phyloP scores from a whole-genome alignment of 1,284 basidiomycete genomes.

The Naganishia liquefaciens region DNA sequence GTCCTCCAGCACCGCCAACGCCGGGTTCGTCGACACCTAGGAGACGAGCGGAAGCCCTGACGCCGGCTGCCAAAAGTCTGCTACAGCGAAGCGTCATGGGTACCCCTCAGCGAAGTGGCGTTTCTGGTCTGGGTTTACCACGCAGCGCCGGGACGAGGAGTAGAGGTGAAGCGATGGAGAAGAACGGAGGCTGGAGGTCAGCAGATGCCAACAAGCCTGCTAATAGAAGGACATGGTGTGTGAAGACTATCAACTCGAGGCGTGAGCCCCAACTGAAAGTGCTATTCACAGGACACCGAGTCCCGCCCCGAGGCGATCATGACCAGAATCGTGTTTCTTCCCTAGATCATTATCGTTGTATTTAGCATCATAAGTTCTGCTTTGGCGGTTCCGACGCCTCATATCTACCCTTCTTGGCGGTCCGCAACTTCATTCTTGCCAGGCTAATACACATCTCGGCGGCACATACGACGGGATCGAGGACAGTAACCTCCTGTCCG shows the following conservation, averaged over 20 bases:
- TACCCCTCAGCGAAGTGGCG: conserved; percentile 7
- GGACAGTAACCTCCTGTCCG: conserved; percentile 48
- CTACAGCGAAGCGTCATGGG: conserved; percentile 63
- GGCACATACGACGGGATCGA: conserved; percentile 56
- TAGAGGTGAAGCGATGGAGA: conserved; percentile 69
- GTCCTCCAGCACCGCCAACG: conserved; percentile 61
- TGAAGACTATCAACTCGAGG: not conserved
- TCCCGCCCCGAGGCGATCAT: conserved; percentile 17
- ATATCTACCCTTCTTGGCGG: conserved; percentile 42
- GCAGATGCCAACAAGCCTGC: conserved; percentile 11
- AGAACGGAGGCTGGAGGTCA: conserved; percentile 60
- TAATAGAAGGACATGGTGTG: conserved; percentile 27
- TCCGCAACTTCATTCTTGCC: conserved; percentile 38
- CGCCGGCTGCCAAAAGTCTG: conserved; percentile 74
- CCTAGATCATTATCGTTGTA: not conserved
- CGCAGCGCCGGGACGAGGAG: conserved; percentile 60
- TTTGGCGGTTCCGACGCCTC: conserved; percentile 25
- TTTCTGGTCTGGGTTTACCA: conserved; percentile 9
- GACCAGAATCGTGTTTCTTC: not conserved
- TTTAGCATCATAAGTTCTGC: conserved; percentile 3
- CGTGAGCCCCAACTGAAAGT: not conserved
- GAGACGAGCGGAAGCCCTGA: conserved; percentile 63
- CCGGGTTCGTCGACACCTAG: conserved; percentile 68
- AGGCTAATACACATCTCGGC: conserved; percentile 43
- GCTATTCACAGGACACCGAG: conserved; percentile 23